phyloP scores from a whole-genome alignment of 306 rosid genomes.

The Styphnolobium japonicum region DNA sequence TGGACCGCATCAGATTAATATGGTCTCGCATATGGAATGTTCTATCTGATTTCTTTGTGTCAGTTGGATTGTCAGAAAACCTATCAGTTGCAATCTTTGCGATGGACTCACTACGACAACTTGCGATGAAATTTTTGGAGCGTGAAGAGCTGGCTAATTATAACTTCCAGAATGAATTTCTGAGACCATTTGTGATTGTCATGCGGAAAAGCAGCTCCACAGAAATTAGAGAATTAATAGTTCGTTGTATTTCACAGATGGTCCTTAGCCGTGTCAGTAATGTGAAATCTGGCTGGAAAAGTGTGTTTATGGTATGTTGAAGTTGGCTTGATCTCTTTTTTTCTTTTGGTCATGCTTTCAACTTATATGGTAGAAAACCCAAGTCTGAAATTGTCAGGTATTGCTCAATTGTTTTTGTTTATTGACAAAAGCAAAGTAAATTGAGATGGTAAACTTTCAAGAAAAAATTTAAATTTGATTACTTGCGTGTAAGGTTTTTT shows the following conservation, averaged over 20 bases:
- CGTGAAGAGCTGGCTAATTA: slow-evolving; percentile 98
- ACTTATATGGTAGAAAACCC: slow-evolving; percentile 1
- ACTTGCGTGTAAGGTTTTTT: neutral
- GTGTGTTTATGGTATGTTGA: slow-evolving; percentile 87
- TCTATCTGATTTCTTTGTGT: slow-evolving; percentile 96
- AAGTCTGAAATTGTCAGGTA: slow-evolving; percentile 6
- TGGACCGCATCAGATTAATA: slow-evolving; percentile 96
- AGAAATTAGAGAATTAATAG: slow-evolving; percentile 93
- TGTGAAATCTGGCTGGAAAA: slow-evolving; percentile 99
- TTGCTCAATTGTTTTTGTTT: slow-evolving; percentile 12
- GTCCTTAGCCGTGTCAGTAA: slow-evolving; percentile 95
- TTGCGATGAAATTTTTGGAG: slow-evolving; percentile 97
- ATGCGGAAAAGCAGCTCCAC: slow-evolving; percentile 89
- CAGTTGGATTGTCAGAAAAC: slow-evolving; percentile 94
- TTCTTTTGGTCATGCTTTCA: neutral
- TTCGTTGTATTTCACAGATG: slow-evolving; percentile 98
- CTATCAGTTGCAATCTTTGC: slow-evolving; percentile 98
- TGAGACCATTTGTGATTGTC: slow-evolving; percentile 95
- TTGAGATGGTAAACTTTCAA: neutral
- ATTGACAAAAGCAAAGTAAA: neutral
- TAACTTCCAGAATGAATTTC: slow-evolving; percentile 96
- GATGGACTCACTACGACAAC: slow-evolving; percentile 97
- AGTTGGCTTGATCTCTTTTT: neutral
- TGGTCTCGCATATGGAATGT: slow-evolving; percentile 99
- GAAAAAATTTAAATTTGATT: neutral